A percentile compares a stretch with the other conserved stretches of the same genome.
These are phyloP conservation scores for Candida vartiovaarae DNA, from an alignment of 805 yeast genomes.

Conservation along the genomic window DNA sequence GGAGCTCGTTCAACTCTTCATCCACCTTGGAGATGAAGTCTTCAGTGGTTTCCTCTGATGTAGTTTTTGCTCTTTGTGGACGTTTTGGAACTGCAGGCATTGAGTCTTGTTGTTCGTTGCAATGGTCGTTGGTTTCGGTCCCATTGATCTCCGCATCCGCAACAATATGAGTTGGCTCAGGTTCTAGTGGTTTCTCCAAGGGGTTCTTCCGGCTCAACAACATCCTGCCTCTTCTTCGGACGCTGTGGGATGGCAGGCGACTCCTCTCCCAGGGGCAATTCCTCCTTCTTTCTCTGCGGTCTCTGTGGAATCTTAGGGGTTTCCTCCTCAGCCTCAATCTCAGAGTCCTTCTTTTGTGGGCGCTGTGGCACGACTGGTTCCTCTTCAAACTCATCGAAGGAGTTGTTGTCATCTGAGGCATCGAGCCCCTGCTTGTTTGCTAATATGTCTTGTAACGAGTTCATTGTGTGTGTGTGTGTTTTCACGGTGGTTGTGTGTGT, in stretches of 20 bases:
- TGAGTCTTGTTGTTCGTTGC: not conserved
- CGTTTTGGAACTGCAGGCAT: slow-evolving; percentile 2
- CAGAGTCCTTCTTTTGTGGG: too few species aligned
- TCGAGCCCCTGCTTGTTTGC: slow-evolving; percentile 3
- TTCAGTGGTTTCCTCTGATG: not conserved
- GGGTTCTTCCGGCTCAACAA: slow-evolving; percentile 9
- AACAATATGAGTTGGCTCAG: not conserved
- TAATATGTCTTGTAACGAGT: slow-evolving; percentile 1
- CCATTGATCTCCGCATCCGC: not conserved
- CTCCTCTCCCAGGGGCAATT: not conserved
- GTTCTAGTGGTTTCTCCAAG: not conserved
- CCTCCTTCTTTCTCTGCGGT: slow-evolving; percentile 3
- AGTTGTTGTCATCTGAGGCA: not conserved
- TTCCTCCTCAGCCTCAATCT: not conserved
- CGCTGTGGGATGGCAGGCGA: slow-evolving; percentile 5
- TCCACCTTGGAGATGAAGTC: slow-evolving; percentile 1
- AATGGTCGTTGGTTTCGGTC: not conserved
- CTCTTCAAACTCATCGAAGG: slow-evolving; percentile 2
- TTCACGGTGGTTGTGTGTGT: not conserved
- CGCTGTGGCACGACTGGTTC: not conserved
- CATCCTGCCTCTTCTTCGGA: slow-evolving; percentile 4
- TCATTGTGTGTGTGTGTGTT: not conserved
- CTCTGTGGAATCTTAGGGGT: slow-evolving; percentile 9
- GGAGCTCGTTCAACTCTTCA: slow-evolving; percentile 4
- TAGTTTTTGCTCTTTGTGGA: slow-evolving; percentile 7